Evolutionary conservation across 768 basidiomycete species (phyloP), one percentile per base, ranked within the genome.

Genomic region (Boletus insuetus): DNA sequence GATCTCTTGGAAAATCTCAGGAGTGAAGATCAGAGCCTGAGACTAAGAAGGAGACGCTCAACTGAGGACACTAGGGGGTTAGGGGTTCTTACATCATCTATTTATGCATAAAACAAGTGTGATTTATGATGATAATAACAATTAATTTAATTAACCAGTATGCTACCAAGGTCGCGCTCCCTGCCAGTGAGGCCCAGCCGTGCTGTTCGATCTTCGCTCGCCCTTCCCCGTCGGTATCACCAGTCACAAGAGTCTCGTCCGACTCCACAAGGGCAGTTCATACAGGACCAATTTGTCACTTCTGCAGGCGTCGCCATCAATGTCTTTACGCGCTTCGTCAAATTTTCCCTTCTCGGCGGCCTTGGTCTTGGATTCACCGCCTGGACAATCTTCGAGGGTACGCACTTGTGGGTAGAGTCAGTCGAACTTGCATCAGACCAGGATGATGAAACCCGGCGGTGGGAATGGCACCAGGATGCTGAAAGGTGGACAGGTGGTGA

Each of bases 391-490:
- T 85, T 79, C 60, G 83, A 84, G 58, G 79, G 73, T 16, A 69
- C 78, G 8, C 88, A 90, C 61, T 58, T 80, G 47, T 89, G 80
- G 76, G 83, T 87, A 16, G 88, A 90, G 68, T 75, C 78, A 32
- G 70, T 80, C 37, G 80, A 76, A 55, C 72, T 82, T 22, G 71
- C 73, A 9, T 32, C 61, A 13, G 79, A 85, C 47, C 59, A 60
- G 40, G 84, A 89, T 59, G 69, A 76, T 38, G 83, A 85, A 43
- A 73, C 73, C 16, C 73, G 72, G 45, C 75, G 73, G 55, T 91
- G 84, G 83, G 82, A 85, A 63, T 90, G 88, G 89, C 78, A 85
- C 64, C 64, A 76, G 4, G 82, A 86, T 43, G 74, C 74, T 17
- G 84, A 85, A 50, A 74, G 74, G 49, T 90, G 87, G 88, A 75